Percentiles rank a stretch among this genome's conserved stretches.
Evolutionary conservation across 208 protist genomes (phyloP).

Genomic region (Leishmania major): DNA sequence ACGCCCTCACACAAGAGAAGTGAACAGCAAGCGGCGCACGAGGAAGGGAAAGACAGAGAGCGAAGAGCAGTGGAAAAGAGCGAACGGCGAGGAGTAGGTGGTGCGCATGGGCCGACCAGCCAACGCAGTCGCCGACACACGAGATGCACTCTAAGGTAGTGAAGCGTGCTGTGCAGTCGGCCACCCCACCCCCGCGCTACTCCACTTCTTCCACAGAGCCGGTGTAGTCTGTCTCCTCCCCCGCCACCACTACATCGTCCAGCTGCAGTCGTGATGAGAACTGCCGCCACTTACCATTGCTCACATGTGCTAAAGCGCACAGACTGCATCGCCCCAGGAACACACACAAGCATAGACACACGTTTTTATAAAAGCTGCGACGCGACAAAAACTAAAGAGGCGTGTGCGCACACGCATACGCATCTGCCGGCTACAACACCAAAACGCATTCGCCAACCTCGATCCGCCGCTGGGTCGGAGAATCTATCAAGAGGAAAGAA

Average conservation of each 20-base stretch:
- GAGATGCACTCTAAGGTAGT: not conserved
- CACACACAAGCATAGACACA: conserved; percentile 19
- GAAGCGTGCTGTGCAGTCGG: not conserved
- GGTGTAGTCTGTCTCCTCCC: not conserved
- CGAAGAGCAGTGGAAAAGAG: not conserved
- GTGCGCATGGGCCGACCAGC: not conserved
- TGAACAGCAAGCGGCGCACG: not conserved
- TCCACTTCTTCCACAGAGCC: not conserved
- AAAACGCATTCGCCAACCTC: not conserved
- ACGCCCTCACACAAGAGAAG: not conserved
- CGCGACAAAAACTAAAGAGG: conserved; percentile 2
- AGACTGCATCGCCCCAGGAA: not conserved
- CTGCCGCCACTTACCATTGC: not conserved
- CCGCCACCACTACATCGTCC: not conserved
- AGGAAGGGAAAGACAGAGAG: not conserved
- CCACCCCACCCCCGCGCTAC: not conserved
- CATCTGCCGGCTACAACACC: not conserved
- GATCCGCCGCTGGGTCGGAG: not conserved
- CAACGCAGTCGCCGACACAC: not conserved
- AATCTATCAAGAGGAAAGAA: not conserved
- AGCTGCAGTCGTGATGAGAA: not conserved
- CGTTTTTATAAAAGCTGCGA: conserved; percentile 3
- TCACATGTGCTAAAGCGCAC: not conserved
- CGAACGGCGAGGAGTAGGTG: not conserved
- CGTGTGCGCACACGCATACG: conserved; percentile 1